Percentiles rank a stretch among this genome's conserved stretches.
These are phyloP conservation scores for Aspergillus biplanus DNA, from an alignment of 495 filamentous ascomycete genomes.

Conservation along the genomic window DNA sequence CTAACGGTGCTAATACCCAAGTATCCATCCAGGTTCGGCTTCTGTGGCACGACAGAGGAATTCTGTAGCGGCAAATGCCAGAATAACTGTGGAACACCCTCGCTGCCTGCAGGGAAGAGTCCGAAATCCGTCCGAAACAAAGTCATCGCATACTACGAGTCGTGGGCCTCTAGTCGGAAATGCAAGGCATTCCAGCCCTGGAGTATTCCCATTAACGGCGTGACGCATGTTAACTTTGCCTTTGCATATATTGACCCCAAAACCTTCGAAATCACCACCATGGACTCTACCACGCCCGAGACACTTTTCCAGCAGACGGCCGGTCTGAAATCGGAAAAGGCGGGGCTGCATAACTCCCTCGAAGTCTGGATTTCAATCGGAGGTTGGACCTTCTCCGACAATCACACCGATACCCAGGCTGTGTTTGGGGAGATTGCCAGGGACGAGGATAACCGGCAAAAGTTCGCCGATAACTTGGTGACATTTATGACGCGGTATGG, in stretches of 20 bases:
- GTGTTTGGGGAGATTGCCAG: no score
- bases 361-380: neutral
- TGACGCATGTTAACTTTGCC: neutral
- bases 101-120: no score
- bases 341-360: neutral
- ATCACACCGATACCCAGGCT: no score
- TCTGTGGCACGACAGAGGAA: neutral
- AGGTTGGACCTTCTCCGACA: neutral
- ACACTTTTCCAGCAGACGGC: neutral
- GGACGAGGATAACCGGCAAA: no score
- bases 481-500: neutral
- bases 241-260: no score
- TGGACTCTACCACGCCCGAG: neutral
- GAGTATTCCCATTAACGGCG: neutral
- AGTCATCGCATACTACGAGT: neutral
- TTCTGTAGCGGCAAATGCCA: neutral
- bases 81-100: neutral
- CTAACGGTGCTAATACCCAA: neutral
- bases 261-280: neutral
- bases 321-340: neutral
- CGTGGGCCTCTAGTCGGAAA: neutral
- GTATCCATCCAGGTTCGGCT: neutral
- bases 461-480: neutral
- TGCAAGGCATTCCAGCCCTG: neutral
- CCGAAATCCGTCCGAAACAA: neutral